These are phyloP conservation scores for Cercospora citrullina DNA, from an alignment of 2,329 filamentous ascomycete genomes.

Conservation along the genomic window DNA sequence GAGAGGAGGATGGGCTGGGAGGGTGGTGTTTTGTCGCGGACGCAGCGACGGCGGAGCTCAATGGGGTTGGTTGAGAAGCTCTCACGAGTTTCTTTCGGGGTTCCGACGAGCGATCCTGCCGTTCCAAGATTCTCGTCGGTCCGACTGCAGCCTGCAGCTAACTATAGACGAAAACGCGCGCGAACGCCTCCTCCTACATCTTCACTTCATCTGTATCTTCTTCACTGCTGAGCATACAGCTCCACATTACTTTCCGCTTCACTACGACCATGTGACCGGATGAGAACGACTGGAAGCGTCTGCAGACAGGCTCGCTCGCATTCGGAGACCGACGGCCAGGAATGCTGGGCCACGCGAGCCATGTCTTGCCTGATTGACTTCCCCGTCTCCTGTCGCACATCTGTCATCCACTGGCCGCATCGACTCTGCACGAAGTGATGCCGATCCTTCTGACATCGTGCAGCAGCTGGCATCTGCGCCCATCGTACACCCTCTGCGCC, in stretches of 20 bases:
- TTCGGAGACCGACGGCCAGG: neutral
- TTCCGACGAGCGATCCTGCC: neutral
- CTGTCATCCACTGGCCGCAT: neutral
- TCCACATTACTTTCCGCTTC: too few species aligned
- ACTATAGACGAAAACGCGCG: neutral
- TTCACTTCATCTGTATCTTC: constrained; percentile 1
- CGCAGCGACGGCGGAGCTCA: constrained; percentile 12
- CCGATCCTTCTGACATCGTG: neutral
- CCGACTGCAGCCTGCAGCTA: constrained; percentile 5
- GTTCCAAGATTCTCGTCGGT: constrained; percentile 4
- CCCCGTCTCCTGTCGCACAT: constrained; percentile 6
- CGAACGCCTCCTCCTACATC: neutral
- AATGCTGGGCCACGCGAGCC: neutral
- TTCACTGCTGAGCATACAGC: neutral
- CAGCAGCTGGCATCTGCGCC: neutral
- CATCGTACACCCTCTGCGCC: neutral
- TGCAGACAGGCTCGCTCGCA: neutral
- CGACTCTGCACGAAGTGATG: neutral
- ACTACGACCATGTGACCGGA: neutral
- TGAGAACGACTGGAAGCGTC: neutral
- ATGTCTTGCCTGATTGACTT: neutral
- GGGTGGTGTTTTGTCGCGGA: neutral
- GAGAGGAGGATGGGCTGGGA: constrained; percentile 11
- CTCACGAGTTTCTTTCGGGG: constrained; percentile 6
- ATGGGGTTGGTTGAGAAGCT: constrained; percentile 9